These are phyloP conservation scores for Nitzschia putrida DNA, from an alignment of 108 stramenopile genomes.

Conservation along the genomic window DNA sequence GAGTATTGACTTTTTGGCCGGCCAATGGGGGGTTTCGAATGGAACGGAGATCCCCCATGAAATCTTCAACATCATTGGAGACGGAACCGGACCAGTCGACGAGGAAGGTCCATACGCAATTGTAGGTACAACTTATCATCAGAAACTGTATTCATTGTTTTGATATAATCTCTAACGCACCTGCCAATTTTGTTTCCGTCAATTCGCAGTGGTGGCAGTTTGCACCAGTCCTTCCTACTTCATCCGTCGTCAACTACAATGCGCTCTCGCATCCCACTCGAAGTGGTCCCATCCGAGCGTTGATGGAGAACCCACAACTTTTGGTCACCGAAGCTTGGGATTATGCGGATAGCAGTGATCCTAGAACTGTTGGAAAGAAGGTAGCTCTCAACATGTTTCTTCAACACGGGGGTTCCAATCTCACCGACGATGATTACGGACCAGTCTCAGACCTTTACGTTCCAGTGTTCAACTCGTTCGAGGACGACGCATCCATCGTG, in stretches of 20 bases:
- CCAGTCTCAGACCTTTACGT: background rate
- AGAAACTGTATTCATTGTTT: too few relatives aligned
- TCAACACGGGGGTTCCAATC: background rate
- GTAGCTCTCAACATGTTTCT: slow-evolving; percentile 3
- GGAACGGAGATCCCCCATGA: background rate
- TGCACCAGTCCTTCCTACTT: slow-evolving; percentile 4
- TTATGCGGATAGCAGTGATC: background rate
- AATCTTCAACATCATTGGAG: background rate
- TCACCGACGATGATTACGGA: background rate
- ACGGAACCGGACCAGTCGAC: background rate
- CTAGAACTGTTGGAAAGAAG: background rate
- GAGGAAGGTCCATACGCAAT: background rate
- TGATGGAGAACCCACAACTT: background rate
- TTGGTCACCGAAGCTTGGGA: slow-evolving; percentile 11
- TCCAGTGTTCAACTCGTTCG: background rate
- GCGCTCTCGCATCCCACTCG: background rate
- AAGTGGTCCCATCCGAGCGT: background rate
- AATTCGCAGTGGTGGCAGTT: slow-evolving; percentile 10
- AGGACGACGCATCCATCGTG: slow-evolving; percentile 1
- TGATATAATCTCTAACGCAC: background rate
- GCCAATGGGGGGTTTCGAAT: background rate
- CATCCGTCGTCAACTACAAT: slow-evolving; percentile 14
- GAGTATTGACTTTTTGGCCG: background rate
- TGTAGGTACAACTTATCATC: too few relatives aligned
- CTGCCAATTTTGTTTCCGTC: background rate